These are phyloP conservation scores for Neoarthrinium moseri DNA, from an alignment of 2,329 filamentous ascomycete species.

Conservation along the genomic window DNA sequence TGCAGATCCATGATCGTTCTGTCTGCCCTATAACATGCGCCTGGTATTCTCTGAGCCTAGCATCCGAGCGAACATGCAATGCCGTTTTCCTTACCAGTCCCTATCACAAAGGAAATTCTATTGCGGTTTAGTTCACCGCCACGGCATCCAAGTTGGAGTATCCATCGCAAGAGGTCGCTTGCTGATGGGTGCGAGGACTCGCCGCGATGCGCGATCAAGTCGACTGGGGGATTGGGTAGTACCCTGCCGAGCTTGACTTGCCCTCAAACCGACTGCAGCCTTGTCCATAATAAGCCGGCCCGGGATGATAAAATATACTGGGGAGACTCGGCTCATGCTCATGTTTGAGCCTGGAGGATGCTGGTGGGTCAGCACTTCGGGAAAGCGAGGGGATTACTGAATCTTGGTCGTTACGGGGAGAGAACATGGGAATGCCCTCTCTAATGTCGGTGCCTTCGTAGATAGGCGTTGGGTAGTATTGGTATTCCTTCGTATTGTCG, in stretches of 20 bases:
- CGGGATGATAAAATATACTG: constrained; percentile 45
- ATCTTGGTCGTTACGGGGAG: constrained; percentile 31
- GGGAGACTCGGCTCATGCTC: constrained; percentile 48
- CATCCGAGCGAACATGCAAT: not conserved
- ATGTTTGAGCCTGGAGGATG: constrained; percentile 45
- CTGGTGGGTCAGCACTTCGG: constrained; percentile 27
- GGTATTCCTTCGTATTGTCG: constrained; percentile 47
- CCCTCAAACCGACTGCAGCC: constrained; percentile 52
- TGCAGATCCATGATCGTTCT: too few relatives aligned
- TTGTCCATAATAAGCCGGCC: constrained; percentile 35
- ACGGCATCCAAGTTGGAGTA: not conserved
- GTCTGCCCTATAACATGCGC: too few relatives aligned
- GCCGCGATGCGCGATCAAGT: constrained; percentile 33
- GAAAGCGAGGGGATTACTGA: constrained; percentile 25
- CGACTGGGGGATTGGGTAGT: constrained; percentile 52
- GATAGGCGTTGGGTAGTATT: constrained; percentile 52
- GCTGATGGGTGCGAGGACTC: not conserved
- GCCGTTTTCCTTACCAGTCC: not conserved
- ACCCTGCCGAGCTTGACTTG: constrained; percentile 49
- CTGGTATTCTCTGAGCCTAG: not conserved
- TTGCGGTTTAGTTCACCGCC: not conserved
- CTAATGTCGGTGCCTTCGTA: constrained; percentile 48
- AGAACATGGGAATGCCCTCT: constrained; percentile 49
- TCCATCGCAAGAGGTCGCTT: not conserved
- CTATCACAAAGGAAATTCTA: not conserved